phyloP scores from a whole-genome alignment of 345 rosid genomes.

The Hevea brasiliensis region DNA sequence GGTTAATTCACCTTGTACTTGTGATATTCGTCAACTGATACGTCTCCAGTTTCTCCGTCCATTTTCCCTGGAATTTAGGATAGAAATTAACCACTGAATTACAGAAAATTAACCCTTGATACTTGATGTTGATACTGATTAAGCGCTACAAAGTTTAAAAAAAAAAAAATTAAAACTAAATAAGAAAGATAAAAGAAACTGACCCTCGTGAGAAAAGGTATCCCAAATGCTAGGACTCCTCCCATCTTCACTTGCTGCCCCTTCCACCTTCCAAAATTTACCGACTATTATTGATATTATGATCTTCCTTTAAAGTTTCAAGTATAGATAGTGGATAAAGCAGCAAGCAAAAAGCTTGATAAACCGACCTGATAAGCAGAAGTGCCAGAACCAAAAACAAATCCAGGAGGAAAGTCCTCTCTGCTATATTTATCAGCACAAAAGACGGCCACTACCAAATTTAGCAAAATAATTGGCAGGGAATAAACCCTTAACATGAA shows the following conservation, averaged over 20 bases:
- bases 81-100: too few species aligned
- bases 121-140: too few species aligned
- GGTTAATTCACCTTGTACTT: constrained; percentile 51
- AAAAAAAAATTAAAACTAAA: too few species aligned
- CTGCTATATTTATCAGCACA: constrained; percentile 42
- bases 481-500: background rate
- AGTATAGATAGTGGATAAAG: too few species aligned
- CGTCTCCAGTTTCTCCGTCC: constrained; percentile 43
- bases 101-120: background rate
- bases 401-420: constrained; percentile 54
- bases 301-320: background rate
- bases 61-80: constrained; percentile 31
- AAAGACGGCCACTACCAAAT: constrained; percentile 8
- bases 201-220: constrained; percentile 48
- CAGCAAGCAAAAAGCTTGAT: too few species aligned
- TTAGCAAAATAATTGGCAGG: background rate
- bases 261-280: constrained; percentile 42
- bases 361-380: constrained; percentile 58
- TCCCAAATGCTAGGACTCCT: constrained; percentile 66
- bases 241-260: constrained; percentile 65
- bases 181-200: background rate
- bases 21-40: constrained; percentile 57
- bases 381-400: constrained; percentile 55
- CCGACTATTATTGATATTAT: background rate
- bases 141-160: too few species aligned